A percentile compares a stretch with the other conserved stretches of the same genome.
These are phyloP conservation scores for Euphorbia pulcherrima DNA, from an alignment of 345 rosid genomes.

Conservation along the genomic window DNA sequence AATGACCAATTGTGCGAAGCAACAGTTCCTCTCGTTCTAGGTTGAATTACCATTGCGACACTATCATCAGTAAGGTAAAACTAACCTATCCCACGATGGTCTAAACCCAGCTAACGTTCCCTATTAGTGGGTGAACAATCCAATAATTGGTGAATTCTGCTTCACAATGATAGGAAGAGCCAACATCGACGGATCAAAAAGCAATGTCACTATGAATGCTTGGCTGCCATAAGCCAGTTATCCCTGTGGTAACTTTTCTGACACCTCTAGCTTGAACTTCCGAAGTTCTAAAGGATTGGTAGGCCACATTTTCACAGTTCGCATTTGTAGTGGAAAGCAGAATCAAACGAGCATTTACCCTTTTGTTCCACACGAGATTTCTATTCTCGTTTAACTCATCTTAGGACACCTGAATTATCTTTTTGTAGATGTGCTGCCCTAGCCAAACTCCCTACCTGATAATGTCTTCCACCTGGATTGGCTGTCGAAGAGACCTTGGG, in stretches of 20 bases:
- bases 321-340: not conserved
- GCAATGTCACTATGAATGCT: no score
- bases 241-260: no score
- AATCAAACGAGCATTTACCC: not conserved
- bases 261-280: conserved; percentile 2
- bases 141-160: not conserved
- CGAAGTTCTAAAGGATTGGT: conserved; percentile 8
- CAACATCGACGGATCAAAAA: no score
- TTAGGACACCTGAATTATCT: not conserved
- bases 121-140: not conserved
- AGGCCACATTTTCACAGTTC: conserved; percentile 6
- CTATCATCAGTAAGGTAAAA: not conserved
- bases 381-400: no score
- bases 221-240: no score
- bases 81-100: not conserved
- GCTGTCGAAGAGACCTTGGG: no score
- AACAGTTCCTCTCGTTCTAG: not conserved
- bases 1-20: not conserved
- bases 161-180: no score
- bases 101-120: not conserved
- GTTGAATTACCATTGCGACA: no score
- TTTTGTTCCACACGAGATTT: no score
- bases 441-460: no score
- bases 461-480: no score
- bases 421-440: not conserved